Conservation (phyloP, 1,284 basidiomycete species). For the Chiua sp. region DNA sequence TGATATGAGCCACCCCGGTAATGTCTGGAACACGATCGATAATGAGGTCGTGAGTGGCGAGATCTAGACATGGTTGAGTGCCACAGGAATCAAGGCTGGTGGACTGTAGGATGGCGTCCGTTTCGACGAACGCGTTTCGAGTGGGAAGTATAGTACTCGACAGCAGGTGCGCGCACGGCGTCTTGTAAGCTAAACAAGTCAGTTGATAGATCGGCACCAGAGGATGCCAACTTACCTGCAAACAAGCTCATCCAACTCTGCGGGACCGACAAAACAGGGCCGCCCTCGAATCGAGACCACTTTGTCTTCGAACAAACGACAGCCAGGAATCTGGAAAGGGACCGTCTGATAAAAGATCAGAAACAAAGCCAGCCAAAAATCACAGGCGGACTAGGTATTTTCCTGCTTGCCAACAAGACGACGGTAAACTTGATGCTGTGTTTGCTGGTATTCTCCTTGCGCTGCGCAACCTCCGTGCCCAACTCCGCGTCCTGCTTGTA, state of each 20-base stretch:
- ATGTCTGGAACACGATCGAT: constrained; percentile 56
- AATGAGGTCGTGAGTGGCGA: background rate
- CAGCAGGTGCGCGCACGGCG: constrained; percentile 84
- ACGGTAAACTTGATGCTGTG: no score
- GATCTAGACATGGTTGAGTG: constrained; percentile 66
- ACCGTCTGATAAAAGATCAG: no score
- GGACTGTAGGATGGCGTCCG: constrained; percentile 53
- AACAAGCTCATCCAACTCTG: constrained; percentile 88
- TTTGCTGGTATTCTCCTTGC: constrained; percentile 74
- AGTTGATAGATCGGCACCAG: constrained; percentile 1
- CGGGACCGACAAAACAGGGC: constrained; percentile 84
- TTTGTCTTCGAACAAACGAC: constrained; percentile 86
- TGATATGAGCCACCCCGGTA: constrained; percentile 91
- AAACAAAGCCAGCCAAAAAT: background rate
- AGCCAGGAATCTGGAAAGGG: constrained; percentile 78
- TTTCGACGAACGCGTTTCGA: constrained; percentile 92
- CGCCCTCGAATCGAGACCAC: constrained; percentile 89
- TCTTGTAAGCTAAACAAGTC: constrained; percentile 71
- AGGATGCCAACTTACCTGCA: constrained; percentile 54
- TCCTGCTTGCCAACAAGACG: no score
- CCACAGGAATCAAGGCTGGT: constrained; percentile 52
- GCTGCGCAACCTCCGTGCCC: constrained; percentile 75
- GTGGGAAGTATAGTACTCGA: constrained; percentile 94
- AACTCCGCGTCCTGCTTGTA: constrained; percentile 74
- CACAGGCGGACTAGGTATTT: no score